Evolutionary conservation across 164 flowering plant species (phyloP), one percentile per base, ranked within the genome.

Genomic region (Dillenia suffruticosa): DNA sequence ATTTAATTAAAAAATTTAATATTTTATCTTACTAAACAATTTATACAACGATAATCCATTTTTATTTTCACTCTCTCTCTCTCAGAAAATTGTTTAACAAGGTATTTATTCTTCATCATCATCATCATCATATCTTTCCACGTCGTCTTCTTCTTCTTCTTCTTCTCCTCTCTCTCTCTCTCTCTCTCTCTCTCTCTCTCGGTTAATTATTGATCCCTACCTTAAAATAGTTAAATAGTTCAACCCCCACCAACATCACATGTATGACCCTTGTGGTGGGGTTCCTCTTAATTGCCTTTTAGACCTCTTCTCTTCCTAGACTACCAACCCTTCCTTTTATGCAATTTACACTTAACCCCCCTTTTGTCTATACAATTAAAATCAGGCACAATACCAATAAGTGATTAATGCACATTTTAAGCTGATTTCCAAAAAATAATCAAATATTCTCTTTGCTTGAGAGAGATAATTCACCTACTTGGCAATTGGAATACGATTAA

Each of bases 211-310:
- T 77, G 51, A 48, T 53, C 54, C 19, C 53, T 16, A 57, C 47
- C 52, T 62, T 55, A n/a, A 58, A 15, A 57, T 9, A 13, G 9
- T 17, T 61, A 12, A 49, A 59, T 64, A 14, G 64, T 60, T 62
- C 70, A 70, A 70, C 71, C 45, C 53, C 74, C 64, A 70, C 77
- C 81, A 74, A 72, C 74, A 70, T 65, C 79, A 77, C 77, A 72
- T 77, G 81, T 79, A 67, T 51, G 60, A 58, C 51, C 65, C 49
- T 54, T 14, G 44, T 7, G 47, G 72, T 60, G 71, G 68, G 51
- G 6, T 73, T 69, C 16, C 24, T 50, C 12, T 17, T 49, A 3
- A 32, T 32, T 32, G 40, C 40, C 40, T 5, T 32, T 5, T 32
- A 32, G 40, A 32, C 2, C 8, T 16, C 12, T 16, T 3, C 8